Conservation (phyloP, 164 flowering plant genomes). For the Saururus chinensis region DNA sequence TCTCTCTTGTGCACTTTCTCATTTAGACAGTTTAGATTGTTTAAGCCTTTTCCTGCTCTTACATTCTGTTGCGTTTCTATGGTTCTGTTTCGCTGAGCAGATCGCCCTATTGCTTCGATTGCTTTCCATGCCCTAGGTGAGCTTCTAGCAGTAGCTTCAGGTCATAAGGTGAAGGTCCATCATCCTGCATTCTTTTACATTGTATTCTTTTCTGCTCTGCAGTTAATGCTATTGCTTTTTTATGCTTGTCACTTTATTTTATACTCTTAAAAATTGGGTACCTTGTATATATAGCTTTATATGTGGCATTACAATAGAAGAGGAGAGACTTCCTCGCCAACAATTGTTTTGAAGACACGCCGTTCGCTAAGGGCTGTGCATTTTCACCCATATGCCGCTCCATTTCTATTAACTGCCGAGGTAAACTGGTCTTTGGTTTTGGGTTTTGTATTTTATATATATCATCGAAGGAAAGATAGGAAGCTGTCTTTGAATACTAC, state of each 20-base stretch:
- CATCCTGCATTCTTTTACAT: not conserved
- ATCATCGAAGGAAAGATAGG: too few species aligned
- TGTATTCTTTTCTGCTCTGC: not conserved
- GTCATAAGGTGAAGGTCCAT: constrained; percentile 67
- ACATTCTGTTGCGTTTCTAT: not conserved
- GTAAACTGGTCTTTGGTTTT: constrained; percentile 18
- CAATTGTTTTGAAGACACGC: constrained; percentile 64
- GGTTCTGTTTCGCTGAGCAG: constrained; percentile 25
- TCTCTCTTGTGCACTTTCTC: constrained; percentile 3
- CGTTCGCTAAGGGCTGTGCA: constrained; percentile 98
- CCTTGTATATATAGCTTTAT: constrained; percentile 33
- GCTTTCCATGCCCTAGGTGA: constrained; percentile 97
- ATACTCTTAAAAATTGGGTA: constrained; percentile 7
- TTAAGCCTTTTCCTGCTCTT: not conserved
- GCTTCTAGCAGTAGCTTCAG: constrained; percentile 93
- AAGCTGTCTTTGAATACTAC: not conserved
- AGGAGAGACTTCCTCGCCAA: constrained; percentile 55
- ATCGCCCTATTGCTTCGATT: constrained; percentile 93
- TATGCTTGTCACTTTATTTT: not conserved
- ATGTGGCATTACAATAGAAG: constrained; percentile 81
- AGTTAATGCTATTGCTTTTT: not conserved
- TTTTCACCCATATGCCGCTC: constrained; percentile 93
- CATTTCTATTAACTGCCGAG: constrained; percentile 89
- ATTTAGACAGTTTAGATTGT: not conserved
- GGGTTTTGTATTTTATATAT: not conserved